phyloP scores from a whole-genome alignment of 768 basidiomycete genomes.

The Rhodotorula taiwanensis region DNA sequence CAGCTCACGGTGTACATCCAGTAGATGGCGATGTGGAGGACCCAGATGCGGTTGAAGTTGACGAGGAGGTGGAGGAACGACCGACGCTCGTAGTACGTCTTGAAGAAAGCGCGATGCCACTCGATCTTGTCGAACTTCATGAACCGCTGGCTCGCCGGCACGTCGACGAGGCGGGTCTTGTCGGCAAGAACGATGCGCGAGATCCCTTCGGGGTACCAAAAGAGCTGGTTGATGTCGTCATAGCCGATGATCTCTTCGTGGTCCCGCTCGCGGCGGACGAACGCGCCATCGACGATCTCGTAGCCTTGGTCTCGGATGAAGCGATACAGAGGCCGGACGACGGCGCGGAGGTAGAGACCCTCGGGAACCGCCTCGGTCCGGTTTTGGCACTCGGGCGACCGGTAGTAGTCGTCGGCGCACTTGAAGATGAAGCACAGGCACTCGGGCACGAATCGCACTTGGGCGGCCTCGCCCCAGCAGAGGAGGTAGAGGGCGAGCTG shows the following conservation, averaged over 20 bases:
- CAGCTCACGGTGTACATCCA: constrained; percentile 72
- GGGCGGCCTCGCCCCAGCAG: constrained; percentile 97
- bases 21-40: constrained; percentile 88
- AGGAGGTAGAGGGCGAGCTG: constrained; percentile 93
- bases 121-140: constrained; percentile 96
- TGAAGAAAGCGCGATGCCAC: constrained; percentile 95
- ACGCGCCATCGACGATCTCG: constrained; percentile 90
- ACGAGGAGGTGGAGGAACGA: constrained; percentile 93
- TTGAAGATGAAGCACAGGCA: constrained; percentile 99
- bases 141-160: constrained; percentile 83
- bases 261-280: constrained; percentile 84
- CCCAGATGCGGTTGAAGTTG: constrained; percentile 99
- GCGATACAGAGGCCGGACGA: constrained; percentile 87
- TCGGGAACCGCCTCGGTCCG: constrained; percentile 86
- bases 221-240: constrained; percentile 96
- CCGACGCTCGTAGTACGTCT: constrained; percentile 96
- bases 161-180: constrained; percentile 87
- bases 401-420: constrained; percentile 99
- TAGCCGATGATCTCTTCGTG: constrained; percentile 94
- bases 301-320: constrained; percentile 98
- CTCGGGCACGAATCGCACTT: constrained; percentile 92
- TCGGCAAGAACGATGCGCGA: constrained; percentile 79
- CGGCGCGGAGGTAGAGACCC: constrained; percentile 83
- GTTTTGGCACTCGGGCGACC: constrained; percentile 94
- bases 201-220: constrained; percentile 99